Evolutionary conservation across 1,284 basidiomycete genomes (phyloP), one percentile per base, ranked within the genome.

Genomic region (Ceratobasidium sp.): DNA sequence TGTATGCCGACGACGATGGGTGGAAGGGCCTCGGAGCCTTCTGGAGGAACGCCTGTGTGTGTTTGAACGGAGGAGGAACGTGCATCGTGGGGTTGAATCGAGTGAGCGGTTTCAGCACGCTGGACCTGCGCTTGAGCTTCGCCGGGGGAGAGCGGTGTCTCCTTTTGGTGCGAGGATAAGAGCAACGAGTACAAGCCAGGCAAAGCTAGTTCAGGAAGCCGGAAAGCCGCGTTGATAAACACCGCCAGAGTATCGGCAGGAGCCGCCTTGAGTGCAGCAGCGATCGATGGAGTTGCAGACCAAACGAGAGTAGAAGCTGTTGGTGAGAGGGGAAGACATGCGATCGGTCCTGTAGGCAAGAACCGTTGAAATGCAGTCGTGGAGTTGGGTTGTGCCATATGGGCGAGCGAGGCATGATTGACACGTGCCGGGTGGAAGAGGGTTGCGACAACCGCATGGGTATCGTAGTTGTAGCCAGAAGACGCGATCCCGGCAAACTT

Each of bases 281-380:
- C 95, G 6, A 97, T 87, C 8, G 86, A 82, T 0, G 96, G 95
- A 74, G 89, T 91, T 1, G 95, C 97, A 13, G 96, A 97, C 98
- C 98, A 99, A 4, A 99, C 98, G 76, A 99, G 88, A 1, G 97
- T 97, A 5, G 94, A 96, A 0, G 88, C 85, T 0, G 90, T 91
- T 0, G 91, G 86, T 83, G 33, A 96, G 80, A 91, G 89, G 0
- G 95, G 97, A 15, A 99, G 88, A 85, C 97, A 99, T 0, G 97
- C 97, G 61, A 99, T 92, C 0, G 98, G 97, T 0, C 98, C 97
- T 3, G 95, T 96, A 0, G 97, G 94, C 39, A 99, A 89, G 86
- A 99, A 99, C 33, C 97, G 88, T 84, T 99, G 98, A 84, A 94
- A 99, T 0, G 96, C 97, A 0, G 92, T 94, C 3, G 64, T 66